Percentiles rank a stretch among this genome's conserved stretches.
Evolutionary conservation across 2,329 filamentous ascomycete genomes (phyloP).

Genomic region (Diaporthe humulicola): DNA sequence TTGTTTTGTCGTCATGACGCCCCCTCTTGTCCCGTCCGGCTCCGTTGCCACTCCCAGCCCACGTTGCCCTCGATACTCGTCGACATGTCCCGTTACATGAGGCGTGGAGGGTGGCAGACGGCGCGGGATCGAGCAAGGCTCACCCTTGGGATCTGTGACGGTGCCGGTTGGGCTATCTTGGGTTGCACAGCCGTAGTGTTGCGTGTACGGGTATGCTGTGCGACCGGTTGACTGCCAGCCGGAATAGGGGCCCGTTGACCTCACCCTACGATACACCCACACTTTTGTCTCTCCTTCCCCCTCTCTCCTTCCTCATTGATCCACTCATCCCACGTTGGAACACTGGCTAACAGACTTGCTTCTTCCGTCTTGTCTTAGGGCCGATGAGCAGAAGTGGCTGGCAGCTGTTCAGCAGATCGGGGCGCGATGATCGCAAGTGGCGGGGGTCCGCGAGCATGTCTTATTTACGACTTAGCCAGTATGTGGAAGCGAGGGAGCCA

Average conservation of each 20-base stretch:
- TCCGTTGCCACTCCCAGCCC: neutral
- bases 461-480: constrained; percentile 18
- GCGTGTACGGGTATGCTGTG: constrained; percentile 27
- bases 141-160: neutral
- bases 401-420: constrained; percentile 74
- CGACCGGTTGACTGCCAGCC: constrained; percentile 25
- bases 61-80: neutral
- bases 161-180: constrained; percentile 11
- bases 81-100: neutral
- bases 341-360: constrained; percentile 42
- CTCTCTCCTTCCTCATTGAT: neutral
- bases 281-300: neutral
- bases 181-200: constrained; percentile 16
- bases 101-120: constrained; percentile 12
- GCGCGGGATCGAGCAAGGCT: constrained; percentile 20
- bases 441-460: neutral
- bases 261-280: constrained; percentile 7
- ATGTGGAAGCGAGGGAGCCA: neutral
- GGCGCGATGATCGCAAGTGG: constrained; percentile 44
- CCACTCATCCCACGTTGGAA: neutral
- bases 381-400: constrained; percentile 89
- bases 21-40: neutral
- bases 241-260: constrained; percentile 1
- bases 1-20: constrained; percentile 2
- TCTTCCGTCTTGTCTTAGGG: constrained; percentile 47